phyloP scores from a whole-genome alignment of 306 rosid species.

The Cucurbita pepo region DNA sequence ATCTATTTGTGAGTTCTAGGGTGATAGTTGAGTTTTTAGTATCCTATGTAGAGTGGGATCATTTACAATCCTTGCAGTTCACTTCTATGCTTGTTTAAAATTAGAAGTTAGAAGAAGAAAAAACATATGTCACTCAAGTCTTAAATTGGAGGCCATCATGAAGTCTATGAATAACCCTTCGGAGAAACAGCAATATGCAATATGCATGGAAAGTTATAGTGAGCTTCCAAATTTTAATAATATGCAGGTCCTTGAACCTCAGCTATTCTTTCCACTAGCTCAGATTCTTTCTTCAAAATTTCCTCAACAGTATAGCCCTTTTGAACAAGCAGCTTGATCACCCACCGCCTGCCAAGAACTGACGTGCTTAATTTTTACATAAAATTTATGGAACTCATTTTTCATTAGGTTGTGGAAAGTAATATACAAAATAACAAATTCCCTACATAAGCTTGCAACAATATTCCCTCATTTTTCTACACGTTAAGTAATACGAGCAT shows the following conservation, averaged over 20 bases:
- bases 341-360: constrained; percentile 68
- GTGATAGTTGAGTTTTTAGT: not conserved
- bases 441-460: not conserved
- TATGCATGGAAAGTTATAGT: constrained; percentile 2
- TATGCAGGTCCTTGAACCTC: constrained; percentile 55
- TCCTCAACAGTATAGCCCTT: constrained; percentile 43
- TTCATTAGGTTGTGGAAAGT: not conserved
- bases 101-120: not conserved
- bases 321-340: constrained; percentile 60
- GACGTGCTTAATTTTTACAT: constrained; percentile 12
- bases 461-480: not conserved
- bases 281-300: constrained; percentile 72
- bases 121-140: not conserved
- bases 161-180: not conserved
- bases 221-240: constrained; percentile 23
- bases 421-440: not conserved
- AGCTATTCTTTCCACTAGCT: constrained; percentile 85
- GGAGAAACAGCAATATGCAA: not conserved
- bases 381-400: not conserved
- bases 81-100: not conserved
- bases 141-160: not conserved
- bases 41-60: not conserved
- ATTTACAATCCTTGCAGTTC: not conserved
- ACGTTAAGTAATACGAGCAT: not conserved
- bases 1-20: not conserved